A percentile compares a stretch with the other conserved stretches of the same genome.
Evolutionary conservation across 2,329 filamentous ascomycete genomes (phyloP).

Genomic region (Didymella glomerata): DNA sequence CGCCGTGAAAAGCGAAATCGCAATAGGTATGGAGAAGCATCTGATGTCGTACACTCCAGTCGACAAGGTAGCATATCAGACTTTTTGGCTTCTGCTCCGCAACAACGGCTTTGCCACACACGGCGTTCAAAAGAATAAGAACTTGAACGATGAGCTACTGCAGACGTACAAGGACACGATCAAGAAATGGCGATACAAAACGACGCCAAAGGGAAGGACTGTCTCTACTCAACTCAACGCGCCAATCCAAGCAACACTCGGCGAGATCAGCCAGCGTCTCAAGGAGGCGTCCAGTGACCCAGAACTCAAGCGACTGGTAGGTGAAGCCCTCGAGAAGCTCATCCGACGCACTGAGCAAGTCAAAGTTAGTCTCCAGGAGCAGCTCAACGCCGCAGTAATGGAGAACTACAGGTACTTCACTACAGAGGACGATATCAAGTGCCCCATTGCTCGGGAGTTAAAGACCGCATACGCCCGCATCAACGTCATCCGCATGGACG

Average conservation of each 20-base stretch:
- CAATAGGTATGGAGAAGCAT: background rate
- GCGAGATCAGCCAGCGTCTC: background rate
- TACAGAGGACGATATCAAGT: slow-evolving; percentile 24
- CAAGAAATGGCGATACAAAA: background rate
- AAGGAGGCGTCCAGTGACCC: background rate
- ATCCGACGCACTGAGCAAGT: background rate
- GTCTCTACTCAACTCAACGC: background rate
- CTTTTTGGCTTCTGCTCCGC: slow-evolving; percentile 8
- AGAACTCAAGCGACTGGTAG: slow-evolving; percentile 2
- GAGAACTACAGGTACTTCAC: slow-evolving; percentile 17
- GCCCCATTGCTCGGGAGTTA: slow-evolving; percentile 20
- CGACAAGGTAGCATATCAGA: background rate
- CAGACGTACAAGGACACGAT: background rate
- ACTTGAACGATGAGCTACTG: slow-evolving; percentile 2
- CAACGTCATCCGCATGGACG: background rate
- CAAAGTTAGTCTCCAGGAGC: accelerated
- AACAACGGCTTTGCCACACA: slow-evolving; percentile 4
- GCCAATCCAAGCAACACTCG: background rate
- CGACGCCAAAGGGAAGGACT: background rate
- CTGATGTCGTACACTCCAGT: background rate
- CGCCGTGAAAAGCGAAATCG: background rate
- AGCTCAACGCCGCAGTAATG: background rate
- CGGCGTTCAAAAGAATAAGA: background rate
- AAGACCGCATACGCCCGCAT: slow-evolving; percentile 9
- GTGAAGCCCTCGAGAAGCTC: slow-evolving; percentile 6